Base-by-base conservation (phyloP, 1,139 yeast species). In the Lodderomyces margitis region DNA sequence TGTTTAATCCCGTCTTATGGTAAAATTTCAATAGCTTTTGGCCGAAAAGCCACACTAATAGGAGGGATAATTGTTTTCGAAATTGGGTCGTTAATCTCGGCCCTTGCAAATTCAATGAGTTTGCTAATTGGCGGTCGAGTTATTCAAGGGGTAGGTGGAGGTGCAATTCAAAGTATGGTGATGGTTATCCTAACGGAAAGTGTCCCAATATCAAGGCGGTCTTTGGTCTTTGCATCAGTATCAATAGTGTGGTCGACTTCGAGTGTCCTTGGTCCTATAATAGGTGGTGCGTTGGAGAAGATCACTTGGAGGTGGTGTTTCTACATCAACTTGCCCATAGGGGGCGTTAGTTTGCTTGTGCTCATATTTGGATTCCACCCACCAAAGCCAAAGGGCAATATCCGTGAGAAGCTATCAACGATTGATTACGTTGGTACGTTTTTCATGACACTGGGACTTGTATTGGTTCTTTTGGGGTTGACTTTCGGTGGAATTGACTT, bases 281-380 rank as follows among this genome's bases (percentile, higher is more conserved):
- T 83, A 31, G 89, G 89, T 21, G 89, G 89, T 23, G 81, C 83
- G 1, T 75, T 82, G 51, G 71, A 86, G 2, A 68, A 76, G 40
- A 81, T 78, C 2, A 66, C 80, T 14, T 85, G 92, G 92, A 70
- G 92, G 57, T 83, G 91, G 91, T 80, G 87, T 52, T 85, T 84
- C 58, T 85, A 80, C 58, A 71, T 85, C 52, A 84, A 83, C 56
- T 60, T 85, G 45, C 88, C 91, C 4, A 63, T 83, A 38, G 86
- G 87, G 14, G 88, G 84, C 0, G 47, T 73, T 3, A 81, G 85
- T 1, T 59, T 74, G 14, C 56, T 61, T 0, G 55, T 75, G 16
- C 66, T 84, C 38, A 45, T 66, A 6, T 52, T 68, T 36, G 68
- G 75, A n/a, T 81, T 80, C 60, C 67, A 74, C 34, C 86, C 88